Percentiles rank a stretch among this genome's conserved stretches.
phyloP scores from a whole-genome alignment of 1,284 basidiomycete genomes.

The Mycocalia duriaeana region DNA sequence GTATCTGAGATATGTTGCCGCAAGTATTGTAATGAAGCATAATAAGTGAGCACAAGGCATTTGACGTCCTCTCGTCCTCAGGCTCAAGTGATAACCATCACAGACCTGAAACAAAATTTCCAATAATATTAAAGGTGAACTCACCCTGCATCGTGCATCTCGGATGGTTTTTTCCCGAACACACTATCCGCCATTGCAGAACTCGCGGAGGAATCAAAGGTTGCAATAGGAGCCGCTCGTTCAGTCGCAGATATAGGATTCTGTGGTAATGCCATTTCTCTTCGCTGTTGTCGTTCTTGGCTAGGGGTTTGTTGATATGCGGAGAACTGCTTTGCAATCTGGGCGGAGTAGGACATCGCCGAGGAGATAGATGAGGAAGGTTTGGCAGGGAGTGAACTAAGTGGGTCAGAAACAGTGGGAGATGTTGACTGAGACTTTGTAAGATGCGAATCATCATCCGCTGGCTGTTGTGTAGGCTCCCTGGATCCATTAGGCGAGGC shows the following conservation, averaged over 20 bases:
- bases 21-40: too few species aligned
- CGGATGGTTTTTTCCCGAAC: conserved; percentile 66
- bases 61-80: too few species aligned
- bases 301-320: conserved; percentile 63
- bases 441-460: too few species aligned
- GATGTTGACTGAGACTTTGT: conserved; percentile 10
- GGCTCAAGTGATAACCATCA: too few species aligned
- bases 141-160: conserved; percentile 94
- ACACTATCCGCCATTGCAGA: too few species aligned
- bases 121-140: too few species aligned
- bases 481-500: too few species aligned
- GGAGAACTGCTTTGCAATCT: conserved; percentile 69
- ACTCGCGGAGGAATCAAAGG: conserved; percentile 15
- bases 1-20: too few species aligned
- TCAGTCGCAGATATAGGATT: conserved; percentile 8
- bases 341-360: conserved; percentile 58
- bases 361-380: conserved; percentile 21
- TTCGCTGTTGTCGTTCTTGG: conserved; percentile 56
- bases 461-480: too few species aligned
- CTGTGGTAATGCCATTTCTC: conserved; percentile 20
- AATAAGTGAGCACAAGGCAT: too few species aligned
- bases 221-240: neutral
- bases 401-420: conserved; percentile 8
- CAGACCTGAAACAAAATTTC: too few species aligned
- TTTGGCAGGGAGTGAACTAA: conserved; percentile 26